Conservation (phyloP, 495 filamentous ascomycete genomes). For the Cudoniella acicularis region DNA sequence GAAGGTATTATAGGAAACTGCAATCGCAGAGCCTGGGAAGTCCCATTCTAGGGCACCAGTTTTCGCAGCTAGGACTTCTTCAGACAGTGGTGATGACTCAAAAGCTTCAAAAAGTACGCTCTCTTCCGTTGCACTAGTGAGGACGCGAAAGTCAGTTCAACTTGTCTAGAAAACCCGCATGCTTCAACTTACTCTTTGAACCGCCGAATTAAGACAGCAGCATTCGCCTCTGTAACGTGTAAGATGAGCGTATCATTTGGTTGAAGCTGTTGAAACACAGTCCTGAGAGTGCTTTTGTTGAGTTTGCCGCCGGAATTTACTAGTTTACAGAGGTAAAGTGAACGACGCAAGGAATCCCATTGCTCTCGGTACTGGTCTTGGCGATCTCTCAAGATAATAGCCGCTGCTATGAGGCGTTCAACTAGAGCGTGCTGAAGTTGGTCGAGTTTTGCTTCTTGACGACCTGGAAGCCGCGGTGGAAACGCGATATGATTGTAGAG, state of each 20-base stretch:
- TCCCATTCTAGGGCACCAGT: conserved; percentile 45
- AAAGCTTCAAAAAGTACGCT: conserved; percentile 45
- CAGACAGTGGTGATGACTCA: conserved; percentile 42
- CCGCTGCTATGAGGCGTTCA: neutral
- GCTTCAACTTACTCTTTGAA: neutral
- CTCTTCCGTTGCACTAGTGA: conserved; percentile 14
- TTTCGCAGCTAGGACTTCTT: conserved; percentile 38
- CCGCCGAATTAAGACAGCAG: neutral
- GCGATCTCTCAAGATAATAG: neutral
- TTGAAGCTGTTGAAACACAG: neutral
- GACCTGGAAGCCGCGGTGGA: conserved; percentile 1
- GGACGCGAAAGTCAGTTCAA: neutral
- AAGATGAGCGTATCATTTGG: neutral
- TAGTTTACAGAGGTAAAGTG: neutral
- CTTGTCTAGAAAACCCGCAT: neutral
- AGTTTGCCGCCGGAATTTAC: neutral
- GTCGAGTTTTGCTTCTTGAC: neutral
- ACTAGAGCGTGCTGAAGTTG: neutral
- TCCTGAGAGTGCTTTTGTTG: neutral
- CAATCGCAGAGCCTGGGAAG: conserved; percentile 43
- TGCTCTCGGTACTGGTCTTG: neutral
- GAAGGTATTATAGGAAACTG: conserved; percentile 34
- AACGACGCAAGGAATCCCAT: neutral
- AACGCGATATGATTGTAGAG: conserved; percentile 2
- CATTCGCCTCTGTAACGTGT: neutral